These are phyloP conservation scores for Malassezia japonica DNA, from an alignment of 1,284 basidiomycete genomes.

Conservation along the genomic window DNA sequence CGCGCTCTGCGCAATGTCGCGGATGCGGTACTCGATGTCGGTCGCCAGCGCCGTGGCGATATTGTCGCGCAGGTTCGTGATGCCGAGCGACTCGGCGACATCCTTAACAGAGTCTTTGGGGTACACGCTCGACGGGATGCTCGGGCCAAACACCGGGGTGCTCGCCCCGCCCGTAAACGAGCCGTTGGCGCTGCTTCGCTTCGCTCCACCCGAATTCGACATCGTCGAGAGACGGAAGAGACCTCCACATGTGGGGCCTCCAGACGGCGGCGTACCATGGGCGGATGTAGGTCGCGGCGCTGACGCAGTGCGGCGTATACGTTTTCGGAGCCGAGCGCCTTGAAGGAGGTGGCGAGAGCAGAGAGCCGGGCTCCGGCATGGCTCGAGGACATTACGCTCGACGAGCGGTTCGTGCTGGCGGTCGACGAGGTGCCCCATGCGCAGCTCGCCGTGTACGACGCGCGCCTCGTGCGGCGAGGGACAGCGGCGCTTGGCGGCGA, in stretches of 20 bases:
- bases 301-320: background rate
- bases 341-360: too few relatives aligned
- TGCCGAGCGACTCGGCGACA: slow-evolving; percentile 76
- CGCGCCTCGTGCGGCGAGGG: background rate
- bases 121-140: slow-evolving; percentile 30
- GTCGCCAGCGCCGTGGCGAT: slow-evolving; percentile 79
- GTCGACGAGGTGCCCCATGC: background rate
- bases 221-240: slow-evolving; percentile 9
- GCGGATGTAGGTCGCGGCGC: background rate
- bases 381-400: background rate
- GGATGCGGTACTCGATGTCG: slow-evolving; percentile 92
- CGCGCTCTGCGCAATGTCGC: slow-evolving; percentile 90
- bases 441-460: background rate
- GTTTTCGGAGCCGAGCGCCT: too few relatives aligned
- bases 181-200: slow-evolving; percentile 1
- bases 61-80: slow-evolving; percentile 66
- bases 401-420: background rate
- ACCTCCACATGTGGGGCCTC: slow-evolving; percentile 8
- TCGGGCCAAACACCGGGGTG: slow-evolving; percentile 7
- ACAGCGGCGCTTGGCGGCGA: background rate
- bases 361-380: background rate
- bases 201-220: slow-evolving; percentile 7
- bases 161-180: background rate
- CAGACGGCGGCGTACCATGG: background rate
- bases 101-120: slow-evolving; percentile 53